Base-by-base conservation (phyloP, 805 yeast genomes). In the Yamadazyma phyllophila region DNA sequence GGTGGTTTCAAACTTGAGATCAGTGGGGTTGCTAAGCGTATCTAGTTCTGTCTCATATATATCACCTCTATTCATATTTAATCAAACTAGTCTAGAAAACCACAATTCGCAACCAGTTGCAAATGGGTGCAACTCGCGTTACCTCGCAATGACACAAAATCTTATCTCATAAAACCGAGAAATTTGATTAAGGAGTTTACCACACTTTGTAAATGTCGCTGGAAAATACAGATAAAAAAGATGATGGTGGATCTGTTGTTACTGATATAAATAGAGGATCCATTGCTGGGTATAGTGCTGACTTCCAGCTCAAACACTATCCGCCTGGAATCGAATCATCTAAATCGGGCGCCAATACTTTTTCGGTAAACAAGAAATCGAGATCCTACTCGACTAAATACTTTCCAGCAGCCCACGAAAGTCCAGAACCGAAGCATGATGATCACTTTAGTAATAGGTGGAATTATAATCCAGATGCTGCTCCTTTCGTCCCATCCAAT, bases 391-490 rank as follows among this genome's bases (percentile, higher is more conserved):
- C 32, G 5, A 29, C 4, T 29, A 29, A 29, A n/a, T 11, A 29
- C n/a, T 24, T 29, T 12, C 36, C 17, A 12, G 27, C 6, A 26
- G 13, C 11, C 26, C 41, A 12, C 2, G 31, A 10, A 14, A 38
- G 7, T 17, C 26, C 30, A 26, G 29, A 36, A 11, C 10, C 29
- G 12, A 36, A 17, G 5, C 20, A 26, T 10, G 13, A n/a, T 10
- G 15, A 20, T 5, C 15, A 36, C 3, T 8, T 20, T 9, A 30
- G 12, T 4, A 15, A 39, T 32, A 20, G 20, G 3, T 20, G 43
- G 26, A 15, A 6, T 35, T 55, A 42, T 39, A 58, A 59, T 37
- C 58, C 53, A 40, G 54, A 58, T 51, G 63, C 62, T 7, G 45
- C 36, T 33, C 57, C 62, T 1, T 59, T 59, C 37, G 17, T 54